Evolutionary conservation across 805 yeast species (phyloP), one percentile per base, ranked within the genome.

Genomic region (Tetrapisispora fleetii): DNA sequence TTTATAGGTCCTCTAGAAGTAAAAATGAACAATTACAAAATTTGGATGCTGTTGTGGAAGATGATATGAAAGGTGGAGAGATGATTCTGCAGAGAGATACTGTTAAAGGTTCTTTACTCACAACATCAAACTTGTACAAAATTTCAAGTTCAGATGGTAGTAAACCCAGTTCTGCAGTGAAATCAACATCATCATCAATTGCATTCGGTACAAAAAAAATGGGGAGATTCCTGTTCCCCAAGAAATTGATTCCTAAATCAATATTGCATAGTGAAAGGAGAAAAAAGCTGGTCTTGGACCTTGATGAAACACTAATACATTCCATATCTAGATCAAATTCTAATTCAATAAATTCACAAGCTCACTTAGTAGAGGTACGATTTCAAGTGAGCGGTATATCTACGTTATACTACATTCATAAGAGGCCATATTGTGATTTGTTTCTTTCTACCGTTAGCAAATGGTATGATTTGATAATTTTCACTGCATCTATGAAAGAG

Each of bases 251-350:
- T n/a, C 70, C 70, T 17, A 61, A 56, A 48, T 65, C 69, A 7
- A 58, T 66, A 14, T 45, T 61, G 19, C 61, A 59, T 27, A 58
- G 65, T 5, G 58, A 56, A 68, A 72, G 63, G 56, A 69, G 56
- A 51, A 75, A 73, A 54, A 89, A 88, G 59, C 72, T 93, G 30
- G 85, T 93, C 1, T 71, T 93, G 22, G 99, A 93, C 62, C 75
- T 93, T 30, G 99, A 91, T 66, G 99, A 93, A 60, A 93, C 99
- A 0, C 70, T 93, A 48, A 89, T 93, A 49, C 99, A 93, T 63
- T 89, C 98, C 1, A 73, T 89, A 49, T 81, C 95, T 5, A 73
- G 95, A 49, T 75, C 77, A 2, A 62, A 63, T 11, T 53, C 65
- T 1, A 60, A 55, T 43, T 51, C 55, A 38, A 60, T 57, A 37